These are phyloP conservation scores for Pichia cabralensis DNA, from an alignment of 805 yeast species.

Conservation along the genomic window DNA sequence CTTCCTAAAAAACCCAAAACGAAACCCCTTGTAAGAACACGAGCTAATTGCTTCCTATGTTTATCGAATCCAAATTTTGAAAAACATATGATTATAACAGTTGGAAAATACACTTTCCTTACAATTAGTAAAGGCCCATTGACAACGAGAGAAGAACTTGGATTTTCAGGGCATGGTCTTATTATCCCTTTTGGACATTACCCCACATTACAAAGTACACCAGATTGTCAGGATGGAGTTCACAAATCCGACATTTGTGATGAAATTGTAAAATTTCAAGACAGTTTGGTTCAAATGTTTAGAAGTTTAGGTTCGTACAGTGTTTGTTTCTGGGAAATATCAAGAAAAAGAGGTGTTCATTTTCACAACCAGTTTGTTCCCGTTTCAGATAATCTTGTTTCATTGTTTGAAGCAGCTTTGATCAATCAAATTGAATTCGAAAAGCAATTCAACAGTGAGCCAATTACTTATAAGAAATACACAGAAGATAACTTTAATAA, in stretches of 20 bases:
- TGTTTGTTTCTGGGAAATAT: conserved; percentile 62
- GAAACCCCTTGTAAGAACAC: conserved; percentile 29
- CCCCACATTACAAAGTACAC: no score
- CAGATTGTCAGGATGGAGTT: no score
- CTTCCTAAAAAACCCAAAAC: background rate
- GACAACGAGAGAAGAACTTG: conserved; percentile 35
- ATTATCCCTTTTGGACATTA: conserved; percentile 72
- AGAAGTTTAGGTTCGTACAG: conserved; percentile 28
- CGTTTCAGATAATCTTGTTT: conserved; percentile 29
- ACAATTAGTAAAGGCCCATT: conserved; percentile 85
- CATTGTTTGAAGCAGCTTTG: conserved; percentile 36
- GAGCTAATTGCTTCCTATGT: conserved; percentile 71
- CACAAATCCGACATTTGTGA: conserved; percentile 26
- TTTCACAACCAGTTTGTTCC: conserved; percentile 73
- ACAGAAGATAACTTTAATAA: conserved; percentile 14
- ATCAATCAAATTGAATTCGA: conserved; percentile 34
- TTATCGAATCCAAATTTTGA: conserved; percentile 69
- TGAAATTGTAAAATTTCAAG: conserved; percentile 41
- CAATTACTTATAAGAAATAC: conserved; percentile 31
- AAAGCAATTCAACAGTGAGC: conserved; percentile 36
- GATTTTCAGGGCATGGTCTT: conserved; percentile 73
- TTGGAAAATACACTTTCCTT: conserved; percentile 56
- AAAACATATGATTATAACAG: conserved; percentile 70
- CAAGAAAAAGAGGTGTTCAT: conserved; percentile 56
- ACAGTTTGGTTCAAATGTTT: conserved; percentile 41